Percentiles rank a stretch among this genome's conserved stretches.
These are phyloP conservation scores for Penicillium bovifimosum DNA, from an alignment of 495 filamentous ascomycete genomes.

Conservation along the genomic window DNA sequence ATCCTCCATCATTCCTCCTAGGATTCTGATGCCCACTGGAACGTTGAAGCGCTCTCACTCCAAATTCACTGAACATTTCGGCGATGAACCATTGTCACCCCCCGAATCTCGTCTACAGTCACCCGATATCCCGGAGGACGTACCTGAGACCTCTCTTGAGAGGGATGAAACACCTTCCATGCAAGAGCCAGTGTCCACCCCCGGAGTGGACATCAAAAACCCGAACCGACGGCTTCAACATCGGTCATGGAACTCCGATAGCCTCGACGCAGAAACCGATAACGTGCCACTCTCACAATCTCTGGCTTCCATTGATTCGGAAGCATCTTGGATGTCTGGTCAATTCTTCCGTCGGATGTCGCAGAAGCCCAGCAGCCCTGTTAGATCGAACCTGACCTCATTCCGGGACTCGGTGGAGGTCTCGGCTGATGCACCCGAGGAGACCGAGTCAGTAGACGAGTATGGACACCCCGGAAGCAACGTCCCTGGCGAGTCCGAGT, in stretches of 20 bases:
- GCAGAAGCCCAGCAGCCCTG: constrained; percentile 38
- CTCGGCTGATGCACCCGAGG: constrained; percentile 25
- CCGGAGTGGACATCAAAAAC: constrained; percentile 28
- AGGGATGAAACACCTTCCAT: constrained; percentile 21
- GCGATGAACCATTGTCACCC: constrained; percentile 75
- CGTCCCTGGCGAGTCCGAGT: constrained; percentile 30
- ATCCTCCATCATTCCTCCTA: constrained; percentile 30
- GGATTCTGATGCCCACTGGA: constrained; percentile 43
- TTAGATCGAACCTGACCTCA: constrained; percentile 43
- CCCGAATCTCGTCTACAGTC: constrained; percentile 77
- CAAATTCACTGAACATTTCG: constrained; percentile 89
- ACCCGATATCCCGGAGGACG: constrained; percentile 38
- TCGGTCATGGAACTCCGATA: constrained; percentile 32
- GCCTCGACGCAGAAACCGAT: constrained; percentile 29
- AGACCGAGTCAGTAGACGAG: constrained; percentile 17
- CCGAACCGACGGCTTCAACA: constrained; percentile 22
- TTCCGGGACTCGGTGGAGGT: constrained; percentile 19
- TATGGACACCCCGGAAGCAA: constrained; percentile 34
- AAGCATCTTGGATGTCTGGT: constrained; percentile 89
- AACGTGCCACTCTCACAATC: constrained; percentile 60
- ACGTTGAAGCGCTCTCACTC: constrained; percentile 74
- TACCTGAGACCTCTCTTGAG: constrained; percentile 22
- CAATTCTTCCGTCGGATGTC: constrained; percentile 51
- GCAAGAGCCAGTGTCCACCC: constrained; percentile 20
- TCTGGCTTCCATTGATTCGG: constrained; percentile 80